Conservation (phyloP, 164 flowering plant genomes). For the Amborella trichopoda region DNA sequence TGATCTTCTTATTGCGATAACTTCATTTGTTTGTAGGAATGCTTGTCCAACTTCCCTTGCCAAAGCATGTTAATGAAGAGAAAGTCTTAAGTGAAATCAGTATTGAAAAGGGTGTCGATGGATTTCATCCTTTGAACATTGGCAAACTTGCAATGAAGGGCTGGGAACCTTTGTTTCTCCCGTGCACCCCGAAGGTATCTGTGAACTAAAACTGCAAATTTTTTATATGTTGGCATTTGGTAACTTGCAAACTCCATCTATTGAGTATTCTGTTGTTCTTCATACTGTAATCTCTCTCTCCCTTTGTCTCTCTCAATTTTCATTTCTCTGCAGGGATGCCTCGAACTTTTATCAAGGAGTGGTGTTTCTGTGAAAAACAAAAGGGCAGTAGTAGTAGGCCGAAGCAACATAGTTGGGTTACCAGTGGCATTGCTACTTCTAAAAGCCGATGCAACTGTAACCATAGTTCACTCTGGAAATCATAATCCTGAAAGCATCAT, state of each 20-base stretch:
- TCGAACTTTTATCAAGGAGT: slow-evolving; percentile 74
- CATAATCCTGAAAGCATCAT: slow-evolving; percentile 50
- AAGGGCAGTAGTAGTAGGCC: slow-evolving; percentile 88
- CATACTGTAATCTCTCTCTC: too few species aligned
- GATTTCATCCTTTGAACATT: slow-evolving; percentile 92
- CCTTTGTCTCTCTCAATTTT: too few species aligned
- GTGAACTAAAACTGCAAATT: not conserved
- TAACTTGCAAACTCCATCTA: not conserved
- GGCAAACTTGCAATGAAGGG: slow-evolving; percentile 99
- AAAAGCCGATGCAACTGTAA: slow-evolving; percentile 93
- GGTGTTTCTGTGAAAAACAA: slow-evolving; percentile 71
- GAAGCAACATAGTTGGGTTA: slow-evolving; percentile 95
- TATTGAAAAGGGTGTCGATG: slow-evolving; percentile 94
- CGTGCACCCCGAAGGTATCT: slow-evolving; percentile 86
- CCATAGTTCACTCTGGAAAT: slow-evolving; percentile 68
- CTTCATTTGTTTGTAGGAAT: too few species aligned
- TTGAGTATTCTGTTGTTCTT: too few species aligned
- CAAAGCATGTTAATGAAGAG: slow-evolving; percentile 87
- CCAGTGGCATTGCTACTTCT: slow-evolving; percentile 81
- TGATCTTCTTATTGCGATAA: too few species aligned
- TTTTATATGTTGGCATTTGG: not conserved
- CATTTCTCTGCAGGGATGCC: slow-evolving; percentile 69
- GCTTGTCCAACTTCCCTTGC: slow-evolving; percentile 88
- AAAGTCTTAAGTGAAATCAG: slow-evolving; percentile 68
- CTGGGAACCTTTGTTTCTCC: slow-evolving; percentile 81